Evolutionary conservation across 768 basidiomycete species (phyloP).

Genomic region (Naematelia encephala): DNA sequence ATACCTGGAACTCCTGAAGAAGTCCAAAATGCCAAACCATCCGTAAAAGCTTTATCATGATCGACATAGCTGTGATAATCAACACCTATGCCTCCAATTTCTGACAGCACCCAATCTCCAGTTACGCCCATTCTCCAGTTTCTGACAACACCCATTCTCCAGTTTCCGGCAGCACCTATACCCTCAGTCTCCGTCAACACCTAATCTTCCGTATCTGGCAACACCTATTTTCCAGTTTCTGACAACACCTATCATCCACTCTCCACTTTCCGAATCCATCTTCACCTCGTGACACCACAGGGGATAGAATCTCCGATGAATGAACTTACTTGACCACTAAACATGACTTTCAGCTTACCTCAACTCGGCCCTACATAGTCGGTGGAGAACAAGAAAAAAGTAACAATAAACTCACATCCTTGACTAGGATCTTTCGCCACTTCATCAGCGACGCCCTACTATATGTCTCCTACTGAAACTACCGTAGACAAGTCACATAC

Average conservation of each 20-base stretch:
- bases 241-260: too few species aligned
- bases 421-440: constrained; percentile 36
- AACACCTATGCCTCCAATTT: neutral
- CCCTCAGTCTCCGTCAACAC: too few species aligned
- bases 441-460: constrained; percentile 10
- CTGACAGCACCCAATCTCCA: neutral
- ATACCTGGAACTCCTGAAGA: constrained; percentile 42
- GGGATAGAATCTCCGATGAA: too few species aligned
- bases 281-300: too few species aligned
- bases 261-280: too few species aligned
- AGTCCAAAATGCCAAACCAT: constrained; percentile 46
- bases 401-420: constrained; percentile 34
- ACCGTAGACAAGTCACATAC: constrained; percentile 27
- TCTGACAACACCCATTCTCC: too few species aligned
- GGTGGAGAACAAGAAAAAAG: neutral
- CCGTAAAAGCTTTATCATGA: constrained; percentile 27
- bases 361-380: neutral
- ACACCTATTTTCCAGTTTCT: too few species aligned
- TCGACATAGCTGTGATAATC: constrained; percentile 35
- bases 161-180: too few species aligned
- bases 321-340: constrained; percentile 38
- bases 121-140: too few species aligned
- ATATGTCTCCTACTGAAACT: too few species aligned
- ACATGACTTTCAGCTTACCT: too few species aligned
- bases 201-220: too few species aligned